Evolutionary conservation across 345 rosid genomes (phyloP).

Genomic region (Ceriops zippeliana): DNA sequence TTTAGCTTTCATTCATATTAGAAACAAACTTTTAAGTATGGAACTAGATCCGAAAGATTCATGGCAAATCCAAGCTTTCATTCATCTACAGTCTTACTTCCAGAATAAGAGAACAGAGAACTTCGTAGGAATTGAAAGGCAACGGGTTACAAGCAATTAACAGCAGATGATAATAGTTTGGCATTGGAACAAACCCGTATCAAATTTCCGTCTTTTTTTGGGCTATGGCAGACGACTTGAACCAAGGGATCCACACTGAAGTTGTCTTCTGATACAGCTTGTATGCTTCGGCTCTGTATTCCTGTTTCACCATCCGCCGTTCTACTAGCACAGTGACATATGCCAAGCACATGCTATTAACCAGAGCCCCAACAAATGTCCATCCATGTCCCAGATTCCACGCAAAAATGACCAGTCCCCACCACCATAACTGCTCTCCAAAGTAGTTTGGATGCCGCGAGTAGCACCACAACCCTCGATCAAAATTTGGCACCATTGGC

Average conservation of each 20-base stretch:
- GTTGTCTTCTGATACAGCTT: constrained; percentile 82
- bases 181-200: neutral
- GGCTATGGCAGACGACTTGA: constrained; percentile 40
- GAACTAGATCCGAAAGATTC: too few relatives aligned
- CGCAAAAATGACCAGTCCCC: constrained; percentile 81
- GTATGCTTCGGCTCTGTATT: constrained; percentile 79
- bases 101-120: too few relatives aligned
- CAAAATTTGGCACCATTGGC: constrained; percentile 62
- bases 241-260: constrained; percentile 94
- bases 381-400: constrained; percentile 86
- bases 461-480: constrained; percentile 72
- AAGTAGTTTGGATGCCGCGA: constrained; percentile 95
- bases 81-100: neutral
- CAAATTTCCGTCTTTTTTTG: constrained; percentile 18
- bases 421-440: constrained; percentile 98
- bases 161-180: neutral
- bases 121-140: too few relatives aligned
- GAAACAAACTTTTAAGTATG: too few relatives aligned
- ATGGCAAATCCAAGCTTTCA: neutral
- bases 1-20: too few relatives aligned
- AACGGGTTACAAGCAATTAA: neutral
- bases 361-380: constrained; percentile 59
- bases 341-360: constrained; percentile 70
- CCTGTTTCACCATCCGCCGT: constrained; percentile 67
- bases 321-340: constrained; percentile 85